Evolutionary conservation across 768 basidiomycete genomes (phyloP), one percentile per base, ranked within the genome.

Genomic region (Gautieria morchelliformis): DNA sequence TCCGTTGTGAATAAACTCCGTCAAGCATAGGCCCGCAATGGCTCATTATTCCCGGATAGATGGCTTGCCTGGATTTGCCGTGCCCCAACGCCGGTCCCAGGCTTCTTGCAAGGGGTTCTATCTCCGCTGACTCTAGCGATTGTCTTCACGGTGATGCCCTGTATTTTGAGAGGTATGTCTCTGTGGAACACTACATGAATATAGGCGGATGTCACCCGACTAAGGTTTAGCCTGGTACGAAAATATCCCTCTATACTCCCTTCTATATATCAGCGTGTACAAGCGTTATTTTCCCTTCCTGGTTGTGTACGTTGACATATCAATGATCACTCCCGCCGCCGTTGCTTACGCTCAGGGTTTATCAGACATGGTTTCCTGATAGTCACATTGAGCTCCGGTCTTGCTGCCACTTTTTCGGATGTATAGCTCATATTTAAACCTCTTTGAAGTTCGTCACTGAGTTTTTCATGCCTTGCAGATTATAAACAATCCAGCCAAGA

Each of bases 251-350:
- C 75, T 81, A 40, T 79, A 79, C 59, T 84, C 83, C 0, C 70
- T 81, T 20, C 78, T 89, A n/a, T 83, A 84, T 46, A 72, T 85
- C 58, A 82, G 81, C 64, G 76, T 89, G 30, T 87, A 87, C 72
- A 78, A 77, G 11, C 76, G 87, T n/a, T 87, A 80, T 67, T 85
- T 81, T 66, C 62, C 84, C 58, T 85, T 87, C 69, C 73, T 85
- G 27, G 70, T 84, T 50, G 73, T 85, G 67, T 72, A 51, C 52
- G 68, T 67, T n/a, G 8, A 8, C 35, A 37, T 12, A 12, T 19
- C 12, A 8, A 52, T 52, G 15, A 22, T 30, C 22, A 5, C 17
- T 20, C 32, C 24, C 17, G 22, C 2, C 22, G 17, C 35, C n/a
- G 11, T 12, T 37, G 45, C 33, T 35, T 47, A 62, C 76, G 62